phyloP scores from a whole-genome alignment of 371 early-diverging fungal genomes.

The Rhizomucor pusillus region DNA sequence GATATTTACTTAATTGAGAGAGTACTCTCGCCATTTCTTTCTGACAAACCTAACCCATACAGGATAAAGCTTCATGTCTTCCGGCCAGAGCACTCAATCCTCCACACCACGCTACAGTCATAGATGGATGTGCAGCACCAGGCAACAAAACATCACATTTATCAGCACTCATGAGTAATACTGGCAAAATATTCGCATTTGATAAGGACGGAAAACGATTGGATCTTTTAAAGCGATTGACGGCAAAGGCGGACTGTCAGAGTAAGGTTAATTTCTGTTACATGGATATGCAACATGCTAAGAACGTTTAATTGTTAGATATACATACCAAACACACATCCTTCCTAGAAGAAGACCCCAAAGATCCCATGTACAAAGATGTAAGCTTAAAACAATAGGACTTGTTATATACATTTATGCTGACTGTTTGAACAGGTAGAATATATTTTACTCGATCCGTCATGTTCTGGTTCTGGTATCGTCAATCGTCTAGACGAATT shows the following conservation, averaged over 20 bases:
- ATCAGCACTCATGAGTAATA: conserved; percentile 81
- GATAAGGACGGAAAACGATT: conserved; percentile 86
- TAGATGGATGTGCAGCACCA: conserved; percentile 99
- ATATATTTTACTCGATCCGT: conserved; percentile 96
- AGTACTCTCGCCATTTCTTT: background rate
- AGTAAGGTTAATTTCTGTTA: too few relatives aligned
- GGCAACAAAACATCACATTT: conserved; percentile 98
- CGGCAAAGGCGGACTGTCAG: conserved; percentile 77
- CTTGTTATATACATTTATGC: background rate
- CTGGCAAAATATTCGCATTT: conserved; percentile 89
- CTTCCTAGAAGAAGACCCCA: conserved; percentile 68
- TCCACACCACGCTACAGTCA: conserved; percentile 64
- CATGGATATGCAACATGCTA: too few relatives aligned
- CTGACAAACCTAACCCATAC: background rate
- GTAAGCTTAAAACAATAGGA: conserved; percentile 17
- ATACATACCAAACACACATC: conserved; percentile 60
- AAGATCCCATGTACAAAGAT: conserved; percentile 57
- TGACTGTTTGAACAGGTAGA: conserved; percentile 55
- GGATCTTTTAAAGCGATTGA: conserved; percentile 70
- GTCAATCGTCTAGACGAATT: conserved; percentile 82
- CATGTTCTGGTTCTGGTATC: conserved; percentile 98
- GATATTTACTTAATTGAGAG: too few relatives aligned
- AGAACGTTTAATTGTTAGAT: conserved; percentile 39
- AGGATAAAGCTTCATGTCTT: conserved; percentile 96
- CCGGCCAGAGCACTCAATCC: conserved; percentile 92